These are phyloP conservation scores for Amphirosellinia nigrospora DNA, from an alignment of 495 filamentous ascomycete species.

Conservation along the genomic window DNA sequence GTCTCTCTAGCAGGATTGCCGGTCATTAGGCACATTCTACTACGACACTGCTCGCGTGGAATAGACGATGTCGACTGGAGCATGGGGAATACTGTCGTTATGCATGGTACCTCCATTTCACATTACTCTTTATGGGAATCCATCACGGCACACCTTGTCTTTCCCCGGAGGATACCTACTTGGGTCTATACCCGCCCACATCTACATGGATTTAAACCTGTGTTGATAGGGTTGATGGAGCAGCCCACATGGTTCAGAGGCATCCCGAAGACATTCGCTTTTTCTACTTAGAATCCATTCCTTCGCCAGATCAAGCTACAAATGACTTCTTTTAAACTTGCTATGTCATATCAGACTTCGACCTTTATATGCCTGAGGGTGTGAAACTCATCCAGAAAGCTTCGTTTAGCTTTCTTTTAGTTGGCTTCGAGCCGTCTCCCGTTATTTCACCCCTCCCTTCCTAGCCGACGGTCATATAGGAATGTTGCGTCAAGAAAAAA, in stretches of 20 bases:
- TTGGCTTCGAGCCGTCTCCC: background rate
- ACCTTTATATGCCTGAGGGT: background rate
- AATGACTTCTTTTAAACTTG: background rate
- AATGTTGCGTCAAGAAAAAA: conserved; percentile 18
- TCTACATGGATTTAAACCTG: background rate
- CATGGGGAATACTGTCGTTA: conserved; percentile 7
- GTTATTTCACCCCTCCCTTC: conserved; percentile 8
- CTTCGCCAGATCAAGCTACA: background rate
- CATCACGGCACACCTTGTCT: background rate
- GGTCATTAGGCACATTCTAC: background rate
- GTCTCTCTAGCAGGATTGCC: conserved; percentile 5
- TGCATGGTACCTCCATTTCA: conserved; percentile 13
- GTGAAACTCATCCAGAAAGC: background rate
- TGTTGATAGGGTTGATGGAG: background rate
- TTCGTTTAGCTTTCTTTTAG: background rate
- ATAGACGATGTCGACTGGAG: conserved; percentile 1
- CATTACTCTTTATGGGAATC: conserved; percentile 7
- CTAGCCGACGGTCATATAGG: background rate
- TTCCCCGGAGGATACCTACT: background rate
- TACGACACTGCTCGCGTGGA: background rate
- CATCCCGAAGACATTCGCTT: background rate
- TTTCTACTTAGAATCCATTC: background rate
- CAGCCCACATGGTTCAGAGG: background rate
- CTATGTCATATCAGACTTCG: background rate
- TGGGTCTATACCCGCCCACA: conserved; percentile 7